phyloP scores from a whole-genome alignment of 768 basidiomycete genomes.

The Guyanaporus albipodus region DNA sequence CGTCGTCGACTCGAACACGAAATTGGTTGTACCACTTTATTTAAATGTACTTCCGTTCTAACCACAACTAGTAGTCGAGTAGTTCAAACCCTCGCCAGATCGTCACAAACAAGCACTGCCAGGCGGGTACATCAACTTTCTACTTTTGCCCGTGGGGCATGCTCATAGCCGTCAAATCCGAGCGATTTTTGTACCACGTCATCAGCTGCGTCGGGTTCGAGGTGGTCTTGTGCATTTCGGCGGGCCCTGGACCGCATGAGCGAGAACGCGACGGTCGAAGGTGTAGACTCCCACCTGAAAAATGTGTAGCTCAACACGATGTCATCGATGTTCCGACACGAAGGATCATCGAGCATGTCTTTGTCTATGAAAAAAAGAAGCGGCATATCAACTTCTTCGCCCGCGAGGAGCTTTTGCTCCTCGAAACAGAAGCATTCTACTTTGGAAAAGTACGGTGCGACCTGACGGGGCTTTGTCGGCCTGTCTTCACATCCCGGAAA shows the following conservation, averaged over 20 bases:
- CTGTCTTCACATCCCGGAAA: background rate
- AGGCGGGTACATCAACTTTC: background rate
- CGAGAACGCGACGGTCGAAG: background rate
- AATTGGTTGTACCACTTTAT: too few relatives aligned
- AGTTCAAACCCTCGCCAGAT: too few relatives aligned
- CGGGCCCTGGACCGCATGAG: conserved; percentile 57
- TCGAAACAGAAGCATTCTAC: conserved; percentile 99
- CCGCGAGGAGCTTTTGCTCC: conserved; percentile 90
- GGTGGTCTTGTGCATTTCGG: conserved; percentile 77
- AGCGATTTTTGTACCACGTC: conserved; percentile 75
- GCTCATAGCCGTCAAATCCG: conserved; percentile 67
- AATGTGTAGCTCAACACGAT: conserved; percentile 96
- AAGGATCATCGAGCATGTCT: conserved; percentile 90
- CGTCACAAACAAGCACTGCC: background rate
- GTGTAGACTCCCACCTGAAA: conserved; percentile 63
- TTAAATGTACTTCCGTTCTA: too few relatives aligned
- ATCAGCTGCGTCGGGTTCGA: conserved; percentile 87
- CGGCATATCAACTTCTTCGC: conserved; percentile 98
- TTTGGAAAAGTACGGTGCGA: conserved; percentile 98
- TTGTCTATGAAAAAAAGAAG: conserved; percentile 98
- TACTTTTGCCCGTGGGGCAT: conserved; percentile 32
- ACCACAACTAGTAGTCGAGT: too few relatives aligned
- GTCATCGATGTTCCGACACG: conserved; percentile 83
- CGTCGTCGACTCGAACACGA: too few relatives aligned
- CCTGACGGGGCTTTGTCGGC: conserved; percentile 39